These are phyloP conservation scores for Citrus glauca DNA, from an alignment of 345 rosid species.

Conservation along the genomic window DNA sequence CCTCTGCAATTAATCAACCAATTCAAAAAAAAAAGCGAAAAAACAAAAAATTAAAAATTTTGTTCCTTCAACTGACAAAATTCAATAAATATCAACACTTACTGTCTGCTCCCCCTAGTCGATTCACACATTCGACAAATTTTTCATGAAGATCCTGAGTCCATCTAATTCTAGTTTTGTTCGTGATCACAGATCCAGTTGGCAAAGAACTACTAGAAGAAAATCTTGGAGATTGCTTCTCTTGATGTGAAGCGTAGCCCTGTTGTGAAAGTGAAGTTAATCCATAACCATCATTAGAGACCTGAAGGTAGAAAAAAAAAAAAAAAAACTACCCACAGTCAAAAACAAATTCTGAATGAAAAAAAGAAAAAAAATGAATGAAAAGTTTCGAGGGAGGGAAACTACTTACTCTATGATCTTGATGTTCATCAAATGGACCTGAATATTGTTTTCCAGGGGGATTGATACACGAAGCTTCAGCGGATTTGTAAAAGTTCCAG, in stretches of 20 bases:
- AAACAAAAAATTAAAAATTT: neutral
- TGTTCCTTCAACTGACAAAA: neutral
- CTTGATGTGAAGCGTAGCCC: slow-evolving; percentile 27
- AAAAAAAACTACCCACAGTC: neutral
- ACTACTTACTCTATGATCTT: slow-evolving; percentile 46
- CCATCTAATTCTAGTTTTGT: slow-evolving; percentile 80
- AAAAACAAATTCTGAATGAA: neutral
- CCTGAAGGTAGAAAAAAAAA: slow-evolving; percentile 17
- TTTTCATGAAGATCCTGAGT: slow-evolving; percentile 85
- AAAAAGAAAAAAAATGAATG: neutral
- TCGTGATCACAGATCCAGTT: slow-evolving; percentile 18
- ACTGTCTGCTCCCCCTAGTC: slow-evolving; percentile 87
- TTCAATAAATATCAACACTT: slow-evolving; percentile 10
- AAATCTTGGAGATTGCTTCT: slow-evolving; percentile 29
- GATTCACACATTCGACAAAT: slow-evolving; percentile 74
- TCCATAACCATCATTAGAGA: slow-evolving; percentile 17
- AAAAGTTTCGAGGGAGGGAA: neutral
- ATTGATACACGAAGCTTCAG: slow-evolving; percentile 15
- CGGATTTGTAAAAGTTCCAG: slow-evolving; percentile 10
- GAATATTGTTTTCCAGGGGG: slow-evolving; percentile 16
- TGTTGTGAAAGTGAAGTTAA: slow-evolving; percentile 27
- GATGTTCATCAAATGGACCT: slow-evolving; percentile 38
- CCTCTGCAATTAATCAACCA: slow-evolving; percentile 42
- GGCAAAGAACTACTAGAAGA: slow-evolving; percentile 17
- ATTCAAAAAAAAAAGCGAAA: neutral